These are phyloP conservation scores for Hevea brasiliensis DNA, from an alignment of 345 rosid species.

Conservation along the genomic window DNA sequence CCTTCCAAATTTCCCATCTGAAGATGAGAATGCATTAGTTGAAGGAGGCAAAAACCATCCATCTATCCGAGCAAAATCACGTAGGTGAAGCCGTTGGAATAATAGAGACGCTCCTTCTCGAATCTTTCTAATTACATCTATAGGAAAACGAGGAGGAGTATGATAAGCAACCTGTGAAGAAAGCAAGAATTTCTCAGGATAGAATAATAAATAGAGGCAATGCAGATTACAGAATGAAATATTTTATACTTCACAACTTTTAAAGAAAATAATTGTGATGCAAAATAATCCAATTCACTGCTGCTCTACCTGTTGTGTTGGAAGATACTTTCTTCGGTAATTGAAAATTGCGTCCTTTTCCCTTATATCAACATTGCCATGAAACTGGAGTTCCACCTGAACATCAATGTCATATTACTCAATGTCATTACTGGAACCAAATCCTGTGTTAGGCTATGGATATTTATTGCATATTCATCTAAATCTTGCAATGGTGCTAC, in stretches of 20 bases:
- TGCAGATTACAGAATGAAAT: not conserved
- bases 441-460: constrained; percentile 8
- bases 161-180: constrained; percentile 81
- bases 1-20: constrained; percentile 46
- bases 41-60: constrained; percentile 87
- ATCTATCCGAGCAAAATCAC: constrained; percentile 93
- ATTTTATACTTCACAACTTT: not conserved
- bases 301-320: constrained; percentile 78
- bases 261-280: not conserved
- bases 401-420: constrained; percentile 25
- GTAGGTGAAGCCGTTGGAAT: constrained; percentile 68
- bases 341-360: constrained; percentile 83
- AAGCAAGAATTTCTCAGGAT: constrained; percentile 12
- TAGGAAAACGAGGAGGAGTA: constrained; percentile 93
- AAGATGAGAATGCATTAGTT: constrained; percentile 36
- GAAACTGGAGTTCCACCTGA: constrained; percentile 89
- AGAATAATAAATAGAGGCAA: constrained; percentile 18
- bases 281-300: constrained; percentile 17
- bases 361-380: constrained; percentile 53
- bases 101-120: constrained; percentile 81
- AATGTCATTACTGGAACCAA: too few relatives aligned
- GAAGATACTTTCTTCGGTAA: constrained; percentile 91
- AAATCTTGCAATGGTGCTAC: not conserved
- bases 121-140: constrained; percentile 62
- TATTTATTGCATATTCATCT: constrained; percentile 1